Evolutionary conservation across 1,139 yeast species (phyloP), one percentile per base, ranked within the genome.

Genomic region (Blastobotrys proliferans): DNA sequence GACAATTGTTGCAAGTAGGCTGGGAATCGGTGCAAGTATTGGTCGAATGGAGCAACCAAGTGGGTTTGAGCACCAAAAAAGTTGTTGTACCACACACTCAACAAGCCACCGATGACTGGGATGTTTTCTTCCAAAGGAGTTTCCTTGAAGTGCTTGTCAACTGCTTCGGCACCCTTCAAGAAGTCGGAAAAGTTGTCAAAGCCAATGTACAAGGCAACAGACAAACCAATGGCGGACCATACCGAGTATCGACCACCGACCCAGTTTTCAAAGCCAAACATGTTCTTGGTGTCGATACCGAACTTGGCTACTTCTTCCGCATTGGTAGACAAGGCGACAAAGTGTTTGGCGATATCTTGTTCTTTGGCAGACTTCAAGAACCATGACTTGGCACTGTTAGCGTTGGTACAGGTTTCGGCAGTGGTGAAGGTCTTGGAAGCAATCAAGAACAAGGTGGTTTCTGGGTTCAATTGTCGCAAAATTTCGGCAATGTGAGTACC

Each of bases 201-300:
- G 51, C 98, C 98, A 68, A 92, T 83, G 78, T 84, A 92, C 60
- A 92, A 72, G 58, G 95, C 95, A 51, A 92, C 92, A 27, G 97
- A 86, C 59, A 92, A 79, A 51, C 98, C 98, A 68, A 92, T 92
- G 54, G 98, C 94, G 35, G 96, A 86, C 98, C 98, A 92, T 48
- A 92, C 98, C 20, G 97, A 90, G 80, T 92, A 92, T 70, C 98
- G 83, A 62, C 98, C 98, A 62, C 98, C 98, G 51, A 92, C 98
- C 98, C 98, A 92, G 73, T 74, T 83, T 69, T 88, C 97, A 62
- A 92, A 92, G 49, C 95, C 97, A 70, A 92, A 92, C 98, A 92
- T 92, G 76, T 92, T 92, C 68, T 81, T 83, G 66, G 96, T 81
- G 73, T 92, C 97, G 57, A 92, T 92, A 61, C 98, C 98, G 62